phyloP scores from a whole-genome alignment of 2,329 filamentous ascomycete species.

The Epichloe baconii region DNA sequence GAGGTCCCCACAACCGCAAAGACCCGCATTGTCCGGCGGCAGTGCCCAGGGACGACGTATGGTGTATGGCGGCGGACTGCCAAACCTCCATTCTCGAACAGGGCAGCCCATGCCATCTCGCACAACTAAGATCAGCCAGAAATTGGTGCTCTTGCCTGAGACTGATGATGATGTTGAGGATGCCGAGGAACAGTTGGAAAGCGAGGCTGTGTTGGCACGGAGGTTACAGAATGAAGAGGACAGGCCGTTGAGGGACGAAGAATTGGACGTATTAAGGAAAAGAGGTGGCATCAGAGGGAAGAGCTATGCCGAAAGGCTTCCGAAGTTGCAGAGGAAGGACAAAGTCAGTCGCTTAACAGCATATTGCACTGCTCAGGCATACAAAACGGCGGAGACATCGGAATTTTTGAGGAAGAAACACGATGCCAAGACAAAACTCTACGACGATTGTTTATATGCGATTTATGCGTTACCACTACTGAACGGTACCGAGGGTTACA shows the following conservation, averaged over 20 bases:
- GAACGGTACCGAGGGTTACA: slow-evolving; percentile 73
- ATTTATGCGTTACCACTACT: slow-evolving; percentile 88
- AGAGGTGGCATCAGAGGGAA: slow-evolving; percentile 56
- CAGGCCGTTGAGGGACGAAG: slow-evolving; percentile 52
- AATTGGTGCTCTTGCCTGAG: slow-evolving; percentile 88
- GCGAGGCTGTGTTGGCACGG: slow-evolving; percentile 23
- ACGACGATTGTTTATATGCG: slow-evolving; percentile 93
- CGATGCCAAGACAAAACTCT: slow-evolving; percentile 84
- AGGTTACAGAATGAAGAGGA: slow-evolving; percentile 44
- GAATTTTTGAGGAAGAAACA: slow-evolving; percentile 87
- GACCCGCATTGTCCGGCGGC: slow-evolving; percentile 11
- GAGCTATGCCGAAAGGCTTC: slow-evolving; percentile 85
- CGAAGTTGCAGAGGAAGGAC: slow-evolving; percentile 76
- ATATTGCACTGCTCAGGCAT: slow-evolving; percentile 90
- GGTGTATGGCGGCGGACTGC: slow-evolving; percentile 24
- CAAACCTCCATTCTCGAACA: slow-evolving; percentile 28
- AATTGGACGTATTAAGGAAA: slow-evolving; percentile 50
- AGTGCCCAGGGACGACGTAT: slow-evolving; percentile 13
- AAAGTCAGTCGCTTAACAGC: slow-evolving; percentile 85
- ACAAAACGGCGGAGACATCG: slow-evolving; percentile 78
- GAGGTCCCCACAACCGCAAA: slow-evolving; percentile 48
- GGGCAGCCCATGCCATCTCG: slow-evolving; percentile 61
- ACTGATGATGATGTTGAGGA: slow-evolving; percentile 47
- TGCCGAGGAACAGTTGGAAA: slow-evolving; percentile 45
- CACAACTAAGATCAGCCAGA: slow-evolving; percentile 90